Evolutionary conservation across 2,329 filamentous ascomycete genomes (phyloP), one percentile per base, ranked within the genome.

Genomic region (Fusarium falciforme): DNA sequence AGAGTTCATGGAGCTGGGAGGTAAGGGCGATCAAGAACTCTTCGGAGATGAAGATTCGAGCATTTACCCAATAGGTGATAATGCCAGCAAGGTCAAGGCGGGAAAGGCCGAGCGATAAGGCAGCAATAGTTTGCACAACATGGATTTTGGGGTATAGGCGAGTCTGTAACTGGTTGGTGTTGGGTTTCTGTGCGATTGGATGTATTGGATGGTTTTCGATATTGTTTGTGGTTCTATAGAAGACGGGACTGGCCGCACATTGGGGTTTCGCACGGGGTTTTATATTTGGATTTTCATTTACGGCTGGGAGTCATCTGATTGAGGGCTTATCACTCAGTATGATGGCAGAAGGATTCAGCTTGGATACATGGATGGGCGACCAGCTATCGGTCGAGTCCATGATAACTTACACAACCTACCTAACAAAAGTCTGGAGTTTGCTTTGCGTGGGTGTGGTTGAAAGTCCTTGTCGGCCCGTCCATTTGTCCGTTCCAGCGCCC

Each of bases 1-100:
- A 6, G 94, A 96, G 77, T 98, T 98, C 76, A 92, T 94, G 82
- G 89, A 92, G 71, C 89, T 97, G 86, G 96, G 96, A 42, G 94
- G 94, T 17, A 94, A 93, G 78, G 96, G 95, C 6, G 96, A 98
- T 78, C 91, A 94, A 82, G 86, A 89, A 49, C 86, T 98, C 16
- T 98, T 92, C 80, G 90, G 89, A 11, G 86, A 94, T 59, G 92
- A 94, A 62, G 81, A 80, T 27, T 82, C 79, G 40, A 89, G 87
- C 77, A 83, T 87, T 67, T 90, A 90, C 76, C 81, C 85, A 14
- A 81, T 63, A 59, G 78, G 74, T 17, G 82, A 84, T 12, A 76
- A 76, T 29, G 70, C 71, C 42, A 66, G 61, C 14, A 83, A 81
- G 62, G 67, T 71, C 27, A 82, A 81, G 68, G 80, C 77, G 40